phyloP scores from a whole-genome alignment of 73 alveolate genomes.

The Paramecium pentaurelia region DNA sequence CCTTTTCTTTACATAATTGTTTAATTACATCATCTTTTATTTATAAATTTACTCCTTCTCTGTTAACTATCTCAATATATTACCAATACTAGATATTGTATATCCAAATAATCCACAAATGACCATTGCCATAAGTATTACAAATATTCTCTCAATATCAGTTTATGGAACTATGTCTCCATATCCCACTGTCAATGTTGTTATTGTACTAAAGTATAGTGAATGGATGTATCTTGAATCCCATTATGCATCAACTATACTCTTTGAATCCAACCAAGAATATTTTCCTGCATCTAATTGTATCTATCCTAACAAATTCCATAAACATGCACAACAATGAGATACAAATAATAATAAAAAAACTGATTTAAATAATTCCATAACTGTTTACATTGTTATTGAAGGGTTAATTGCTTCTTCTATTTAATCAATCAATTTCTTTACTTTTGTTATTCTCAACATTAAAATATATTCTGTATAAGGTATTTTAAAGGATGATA shows the following conservation, averaged over 20 bases:
- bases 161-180: constrained; percentile 51
- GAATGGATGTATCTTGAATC: not conserved
- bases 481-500: not conserved
- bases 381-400: not conserved
- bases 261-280: not conserved
- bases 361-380: constrained; percentile 21
- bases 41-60: constrained; percentile 25
- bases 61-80: not conserved
- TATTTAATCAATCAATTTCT: not conserved
- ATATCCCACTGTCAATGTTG: constrained; percentile 51
- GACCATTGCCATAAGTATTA: constrained; percentile 31
- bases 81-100: constrained; percentile 39
- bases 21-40: not conserved
- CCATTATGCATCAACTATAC: not conserved
- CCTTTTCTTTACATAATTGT: not conserved
- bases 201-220: constrained; percentile 35
- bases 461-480: not conserved
- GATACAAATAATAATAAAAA: constrained; percentile 28
- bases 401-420: not conserved
- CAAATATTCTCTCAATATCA: constrained; percentile 21
- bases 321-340: constrained; percentile 53
- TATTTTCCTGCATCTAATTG: not conserved
- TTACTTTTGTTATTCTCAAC: not conserved
- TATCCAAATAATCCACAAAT: constrained; percentile 56
- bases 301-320: not conserved